Percentiles rank a stretch among this genome's conserved stretches.
These are phyloP conservation scores for Yarrowia bubula DNA, from an alignment of 805 yeast genomes.

Conservation along the genomic window DNA sequence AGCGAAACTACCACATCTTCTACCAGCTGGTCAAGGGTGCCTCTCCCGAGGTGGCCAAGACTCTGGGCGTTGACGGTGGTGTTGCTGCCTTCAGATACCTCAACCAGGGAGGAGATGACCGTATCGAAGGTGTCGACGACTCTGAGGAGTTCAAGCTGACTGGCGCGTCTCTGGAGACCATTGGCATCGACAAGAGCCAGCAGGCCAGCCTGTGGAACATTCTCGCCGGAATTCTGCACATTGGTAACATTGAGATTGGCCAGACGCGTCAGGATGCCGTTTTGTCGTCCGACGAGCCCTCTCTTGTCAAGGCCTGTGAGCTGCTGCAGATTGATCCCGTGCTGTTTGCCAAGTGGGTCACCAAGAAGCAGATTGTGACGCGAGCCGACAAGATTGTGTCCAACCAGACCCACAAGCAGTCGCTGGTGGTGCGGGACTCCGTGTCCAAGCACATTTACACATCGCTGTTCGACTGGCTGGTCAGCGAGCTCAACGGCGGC, in stretches of 20 bases:
- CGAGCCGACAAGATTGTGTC: slow-evolving; percentile 88
- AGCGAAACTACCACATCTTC: slow-evolving; percentile 92
- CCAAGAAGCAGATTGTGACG: slow-evolving; percentile 88
- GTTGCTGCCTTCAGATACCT: slow-evolving; percentile 75
- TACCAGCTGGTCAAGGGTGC: slow-evolving; percentile 83
- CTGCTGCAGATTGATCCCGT: slow-evolving; percentile 75
- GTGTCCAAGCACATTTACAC: slow-evolving; percentile 92
- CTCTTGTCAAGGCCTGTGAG: slow-evolving; percentile 75
- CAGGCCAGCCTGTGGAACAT: slow-evolving; percentile 73
- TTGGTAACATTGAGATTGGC: slow-evolving; percentile 86
- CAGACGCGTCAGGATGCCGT: slow-evolving; percentile 83
- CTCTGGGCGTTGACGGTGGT: slow-evolving; percentile 51
- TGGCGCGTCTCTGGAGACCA: slow-evolving; percentile 68
- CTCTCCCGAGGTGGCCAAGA: slow-evolving; percentile 42
- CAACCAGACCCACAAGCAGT: slow-evolving; percentile 77
- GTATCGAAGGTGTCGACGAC: slow-evolving; percentile 79
- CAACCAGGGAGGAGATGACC: slow-evolving; percentile 79
- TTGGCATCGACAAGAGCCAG: slow-evolving; percentile 62
- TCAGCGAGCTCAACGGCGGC: slow-evolving; percentile 74
- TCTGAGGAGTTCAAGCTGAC: slow-evolving; percentile 74
- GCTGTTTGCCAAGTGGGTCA: slow-evolving; percentile 82
- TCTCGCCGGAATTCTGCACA: slow-evolving; percentile 83
- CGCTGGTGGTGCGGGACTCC: slow-evolving; percentile 92
- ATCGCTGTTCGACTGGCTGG: slow-evolving; percentile 93
- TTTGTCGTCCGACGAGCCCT: slow-evolving; percentile 82